Evolutionary conservation across 2,329 filamentous ascomycete genomes (phyloP), one percentile per base, ranked within the genome.

Genomic region (Xylaria sp.): DNA sequence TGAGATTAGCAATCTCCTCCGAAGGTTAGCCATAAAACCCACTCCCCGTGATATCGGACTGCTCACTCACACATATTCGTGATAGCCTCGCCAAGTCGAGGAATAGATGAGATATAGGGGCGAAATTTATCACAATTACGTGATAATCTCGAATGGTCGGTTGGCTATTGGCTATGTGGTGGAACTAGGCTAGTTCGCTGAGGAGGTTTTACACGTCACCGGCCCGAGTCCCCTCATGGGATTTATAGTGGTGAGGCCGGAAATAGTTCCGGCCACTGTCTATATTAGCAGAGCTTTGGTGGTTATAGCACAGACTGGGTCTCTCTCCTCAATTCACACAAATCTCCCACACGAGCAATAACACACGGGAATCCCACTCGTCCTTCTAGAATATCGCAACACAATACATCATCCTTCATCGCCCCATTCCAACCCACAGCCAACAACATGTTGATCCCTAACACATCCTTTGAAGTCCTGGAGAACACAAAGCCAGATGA

Each of bases 401-500:
- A 54, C 15, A 4, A 44, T n/a, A 35, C 5, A 7, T 17, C 23
- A 55, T 19, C 38, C 17, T 61, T 11, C 44, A 35, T 10, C 33
- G 6, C 27, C 27, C 33, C 38, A 37, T 40, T 21, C n/a, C 27
- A 44, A 35, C 10, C 31, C 17, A n/a, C n/a, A n/a, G n/a, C 29
- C 15, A 4, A 37, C 58, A 70, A 47, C 19, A 72, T 72, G 68
- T 51, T 72, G 21, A 63, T 71, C 49, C 70, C 70, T 11, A 68
- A 70, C 21, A 69, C 70, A 7, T 71, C 74, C 60, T 90, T 91
- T 74, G 77, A 81, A 56, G 84, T 91, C 76, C 81, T 91, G 43
- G 78, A 81, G 58, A 88, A 90, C 77, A 83, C 86, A 60, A 81
- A 77, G 73, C 86, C 87, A 1, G 76, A 87, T 62, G 87, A 91